Percentiles rank a stretch among this genome's conserved stretches.
Conservation (phyloP, 305 asterid species). For the Fraxinus xanthoxyloides region DNA sequence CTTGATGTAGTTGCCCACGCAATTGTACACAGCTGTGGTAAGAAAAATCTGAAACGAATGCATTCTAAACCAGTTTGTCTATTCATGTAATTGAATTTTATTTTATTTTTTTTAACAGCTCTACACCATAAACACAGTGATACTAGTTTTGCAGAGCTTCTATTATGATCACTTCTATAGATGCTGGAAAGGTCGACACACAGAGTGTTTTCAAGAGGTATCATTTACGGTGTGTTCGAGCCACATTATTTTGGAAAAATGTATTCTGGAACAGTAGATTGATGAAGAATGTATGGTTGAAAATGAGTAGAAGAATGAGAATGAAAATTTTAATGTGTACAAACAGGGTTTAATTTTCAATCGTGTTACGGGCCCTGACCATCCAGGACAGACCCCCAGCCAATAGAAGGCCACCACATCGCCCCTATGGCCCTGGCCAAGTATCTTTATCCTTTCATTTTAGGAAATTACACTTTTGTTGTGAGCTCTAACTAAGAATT, state of each 20-base stretch:
- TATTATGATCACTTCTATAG: conserved; percentile 61
- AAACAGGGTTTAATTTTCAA: not conserved
- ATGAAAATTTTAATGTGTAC: no score
- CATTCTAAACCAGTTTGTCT: not conserved
- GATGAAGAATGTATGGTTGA: no score
- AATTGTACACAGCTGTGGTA: conserved; percentile 85
- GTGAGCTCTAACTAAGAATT: no score
- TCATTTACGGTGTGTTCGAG: not conserved
- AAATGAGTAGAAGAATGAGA: no score
- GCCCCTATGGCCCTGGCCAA: no score
- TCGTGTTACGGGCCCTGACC: no score
- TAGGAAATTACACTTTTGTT: no score
- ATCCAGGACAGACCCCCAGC: no score
- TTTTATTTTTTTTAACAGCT: conserved; percentile 41
- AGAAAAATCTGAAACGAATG: conserved; percentile 10
- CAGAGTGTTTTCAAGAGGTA: conserved; percentile 43
- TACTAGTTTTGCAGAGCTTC: conserved; percentile 68
- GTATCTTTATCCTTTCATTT: no score
- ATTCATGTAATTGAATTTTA: not conserved
- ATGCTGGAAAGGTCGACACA: conserved; percentile 30
- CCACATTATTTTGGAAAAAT: no score
- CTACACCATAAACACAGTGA: conserved; percentile 60
- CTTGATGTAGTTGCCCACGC: conserved; percentile 82
- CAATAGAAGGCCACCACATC: no score
- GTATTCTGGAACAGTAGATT: no score